Conservation (phyloP, 345 rosid species). For the Eucalyptus marginata region DNA sequence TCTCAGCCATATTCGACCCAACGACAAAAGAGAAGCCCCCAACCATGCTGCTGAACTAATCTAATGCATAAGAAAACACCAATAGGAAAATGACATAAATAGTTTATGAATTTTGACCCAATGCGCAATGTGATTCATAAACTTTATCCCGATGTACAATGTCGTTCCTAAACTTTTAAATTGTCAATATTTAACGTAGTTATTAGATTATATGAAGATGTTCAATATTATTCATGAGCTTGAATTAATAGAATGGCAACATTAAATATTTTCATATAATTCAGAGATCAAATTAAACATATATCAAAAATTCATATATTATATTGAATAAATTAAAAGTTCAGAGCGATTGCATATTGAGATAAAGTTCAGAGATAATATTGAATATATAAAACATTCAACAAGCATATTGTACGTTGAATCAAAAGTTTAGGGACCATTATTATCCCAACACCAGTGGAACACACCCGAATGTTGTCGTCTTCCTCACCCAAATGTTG, state of each 20-base stretch:
- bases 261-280: no score
- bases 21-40: neutral
- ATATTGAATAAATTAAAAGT: no score
- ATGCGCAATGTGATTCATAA: fast-evolving
- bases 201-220: no score
- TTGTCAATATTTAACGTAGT: no score
- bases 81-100: no score
- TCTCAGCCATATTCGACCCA: neutral
- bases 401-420: fast-evolving
- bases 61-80: no score
- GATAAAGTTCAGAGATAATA: fast-evolving
- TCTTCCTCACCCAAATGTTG: neutral
- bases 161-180: no score
- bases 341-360: fast-evolving
- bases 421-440: no score
- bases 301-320: no score
- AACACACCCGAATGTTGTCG: neutral
- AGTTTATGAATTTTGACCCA: no score
- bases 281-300: fast-evolving
- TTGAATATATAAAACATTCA: no score
- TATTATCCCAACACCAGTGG: fast-evolving
- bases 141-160: fast-evolving
- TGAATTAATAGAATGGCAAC: fast-evolving
- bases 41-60: neutral
- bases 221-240: neutral